A percentile compares a stretch with the other conserved stretches of the same genome.
phyloP scores from a whole-genome alignment of 2,329 filamentous ascomycete species.

The Chalara sp. region DNA sequence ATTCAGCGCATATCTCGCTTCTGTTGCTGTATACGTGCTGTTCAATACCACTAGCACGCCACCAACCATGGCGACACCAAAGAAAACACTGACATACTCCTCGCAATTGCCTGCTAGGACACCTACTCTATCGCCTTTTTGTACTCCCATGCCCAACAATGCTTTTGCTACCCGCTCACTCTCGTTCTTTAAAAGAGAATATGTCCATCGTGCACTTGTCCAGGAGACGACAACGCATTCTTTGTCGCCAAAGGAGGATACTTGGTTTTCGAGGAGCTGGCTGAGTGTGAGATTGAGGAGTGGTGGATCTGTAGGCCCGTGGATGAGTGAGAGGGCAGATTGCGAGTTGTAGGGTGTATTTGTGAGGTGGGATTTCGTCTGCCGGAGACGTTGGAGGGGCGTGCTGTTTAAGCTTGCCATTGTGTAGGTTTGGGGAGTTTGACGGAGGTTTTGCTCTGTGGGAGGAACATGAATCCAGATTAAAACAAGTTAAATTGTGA shows the following conservation, averaged over 20 bases:
- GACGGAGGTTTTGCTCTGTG: no score
- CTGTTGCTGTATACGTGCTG: constrained; percentile 65
- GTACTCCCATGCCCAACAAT: constrained; percentile 38
- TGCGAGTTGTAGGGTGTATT: neutral
- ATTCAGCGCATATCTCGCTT: constrained; percentile 47
- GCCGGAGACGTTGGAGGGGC: constrained; percentile 3
- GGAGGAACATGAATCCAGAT: no score
- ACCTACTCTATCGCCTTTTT: constrained; percentile 12
- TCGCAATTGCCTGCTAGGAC: constrained; percentile 16
- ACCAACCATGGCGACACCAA: constrained; percentile 38
- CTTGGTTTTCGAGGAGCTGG: constrained; percentile 66
- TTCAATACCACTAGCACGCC: constrained; percentile 71
- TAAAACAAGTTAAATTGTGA: no score
- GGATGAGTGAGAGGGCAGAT: neutral
- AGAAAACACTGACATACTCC: constrained; percentile 24
- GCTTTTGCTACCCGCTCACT: constrained; percentile 57
- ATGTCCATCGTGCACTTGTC: constrained; percentile 70
- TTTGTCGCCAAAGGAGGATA: constrained; percentile 53
- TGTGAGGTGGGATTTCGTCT: constrained; percentile 2
- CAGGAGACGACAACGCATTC: constrained; percentile 70
- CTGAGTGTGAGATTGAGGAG: constrained; percentile 66
- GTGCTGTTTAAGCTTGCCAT: no score
- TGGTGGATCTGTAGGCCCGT: constrained; percentile 52
- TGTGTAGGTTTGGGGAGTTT: no score
- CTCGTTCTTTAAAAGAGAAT: constrained; percentile 56